These are phyloP conservation scores for Ophiostoma sp. DNA, from an alignment of 2,329 filamentous ascomycete species.

Conservation along the genomic window DNA sequence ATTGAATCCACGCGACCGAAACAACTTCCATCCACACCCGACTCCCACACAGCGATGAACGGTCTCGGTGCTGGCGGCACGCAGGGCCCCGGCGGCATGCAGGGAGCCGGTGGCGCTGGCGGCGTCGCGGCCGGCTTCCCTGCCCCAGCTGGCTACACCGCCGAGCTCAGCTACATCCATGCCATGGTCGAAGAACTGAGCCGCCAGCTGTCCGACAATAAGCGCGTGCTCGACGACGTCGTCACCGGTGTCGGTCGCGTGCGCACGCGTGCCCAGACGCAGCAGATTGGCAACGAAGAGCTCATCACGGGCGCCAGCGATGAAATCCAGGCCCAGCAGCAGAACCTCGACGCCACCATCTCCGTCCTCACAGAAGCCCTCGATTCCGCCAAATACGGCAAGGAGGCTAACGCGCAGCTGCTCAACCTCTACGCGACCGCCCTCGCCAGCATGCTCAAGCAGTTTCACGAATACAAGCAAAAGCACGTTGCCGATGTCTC, in stretches of 20 bases:
- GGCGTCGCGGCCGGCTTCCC: conserved; percentile 47
- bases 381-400: conserved; percentile 55
- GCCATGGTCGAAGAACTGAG: conserved; percentile 62
- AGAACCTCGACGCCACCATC: conserved; percentile 48
- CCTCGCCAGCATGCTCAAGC: conserved; percentile 53
- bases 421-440: conserved; percentile 54
- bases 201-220: conserved; percentile 56
- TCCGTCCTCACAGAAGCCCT: conserved; percentile 57
- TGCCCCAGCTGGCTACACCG: conserved; percentile 62
- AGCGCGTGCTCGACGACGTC: conserved; percentile 57
- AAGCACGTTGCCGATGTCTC: conserved; percentile 57
- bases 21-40: neutral
- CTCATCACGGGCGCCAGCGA: conserved; percentile 51
- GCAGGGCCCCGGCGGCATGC: conserved; percentile 6
- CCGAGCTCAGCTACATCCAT: conserved; percentile 63
- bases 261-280: conserved; percentile 49
- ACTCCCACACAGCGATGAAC: conserved; percentile 19
- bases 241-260: conserved; percentile 58
- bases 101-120: conserved; percentile 9
- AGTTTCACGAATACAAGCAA: conserved; percentile 61
- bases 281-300: conserved; percentile 53
- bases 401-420: conserved; percentile 55
- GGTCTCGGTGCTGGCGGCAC: conserved; percentile 20
- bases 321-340: conserved; percentile 50
- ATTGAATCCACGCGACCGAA: neutral